Percentiles rank a stretch among this genome's conserved stretches.
These are phyloP conservation scores for Lophiostoma macrostomum DNA, from an alignment of 495 filamentous ascomycete species.

Conservation along the genomic window DNA sequence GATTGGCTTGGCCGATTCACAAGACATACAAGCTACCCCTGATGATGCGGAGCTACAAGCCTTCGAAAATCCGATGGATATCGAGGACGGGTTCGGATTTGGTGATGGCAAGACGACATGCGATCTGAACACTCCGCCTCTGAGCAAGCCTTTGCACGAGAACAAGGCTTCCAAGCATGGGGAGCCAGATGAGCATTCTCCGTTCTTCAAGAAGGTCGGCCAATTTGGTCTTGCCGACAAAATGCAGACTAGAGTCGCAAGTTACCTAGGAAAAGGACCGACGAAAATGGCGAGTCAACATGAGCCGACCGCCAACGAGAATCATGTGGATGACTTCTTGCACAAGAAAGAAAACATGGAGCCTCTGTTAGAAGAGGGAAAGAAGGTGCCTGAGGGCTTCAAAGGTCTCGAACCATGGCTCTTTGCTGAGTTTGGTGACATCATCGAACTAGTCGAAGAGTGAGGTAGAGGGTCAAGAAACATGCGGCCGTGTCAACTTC, in stretches of 20 bases:
- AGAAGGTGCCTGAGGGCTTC: conserved; percentile 10
- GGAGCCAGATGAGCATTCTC: no score
- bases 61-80: no score
- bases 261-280: no score
- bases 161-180: no score
- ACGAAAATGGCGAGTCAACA: no score
- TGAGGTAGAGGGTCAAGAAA: conserved; percentile 1
- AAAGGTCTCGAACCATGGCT: conserved; percentile 30
- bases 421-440: conserved; percentile 29
- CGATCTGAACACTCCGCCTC: no score
- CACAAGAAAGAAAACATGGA: not conserved
- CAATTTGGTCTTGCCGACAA: no score
- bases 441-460: conserved; percentile 27
- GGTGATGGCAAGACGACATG: not conserved
- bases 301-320: not conserved
- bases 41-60: not conserved
- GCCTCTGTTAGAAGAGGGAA: not conserved
- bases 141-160: not conserved
- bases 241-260: no score
- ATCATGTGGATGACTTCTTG: not conserved
- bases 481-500: no score
- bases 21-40: conserved; percentile 13
- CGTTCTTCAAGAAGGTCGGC: no score
- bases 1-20: conserved; percentile 34
- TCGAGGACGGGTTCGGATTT: not conserved